Evolutionary conservation across 1,284 basidiomycete genomes (phyloP).

Genomic region (Heterobasidion irregulare): DNA sequence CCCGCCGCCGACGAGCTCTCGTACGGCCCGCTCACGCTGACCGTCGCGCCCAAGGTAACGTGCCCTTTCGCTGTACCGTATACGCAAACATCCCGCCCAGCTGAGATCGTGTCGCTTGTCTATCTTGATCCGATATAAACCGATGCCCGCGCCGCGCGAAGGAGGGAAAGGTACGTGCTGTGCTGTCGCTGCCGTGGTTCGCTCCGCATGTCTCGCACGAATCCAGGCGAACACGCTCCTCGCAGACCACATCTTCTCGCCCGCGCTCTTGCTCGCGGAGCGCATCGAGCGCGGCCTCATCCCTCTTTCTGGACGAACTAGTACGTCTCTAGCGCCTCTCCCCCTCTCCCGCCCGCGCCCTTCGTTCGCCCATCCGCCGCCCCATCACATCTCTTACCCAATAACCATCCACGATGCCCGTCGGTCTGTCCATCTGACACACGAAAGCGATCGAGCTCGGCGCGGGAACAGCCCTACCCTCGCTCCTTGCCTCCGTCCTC

Average conservation of each 20-base stretch:
- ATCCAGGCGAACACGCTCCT: constrained; percentile 57
- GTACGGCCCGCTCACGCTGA: constrained; percentile 40
- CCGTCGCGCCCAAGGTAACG: constrained; percentile 45
- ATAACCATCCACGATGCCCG: too few species aligned
- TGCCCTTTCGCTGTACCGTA: too few species aligned
- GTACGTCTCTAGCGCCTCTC: constrained; percentile 17
- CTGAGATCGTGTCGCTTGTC: too few species aligned
- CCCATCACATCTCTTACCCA: too few species aligned
- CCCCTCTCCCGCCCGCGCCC: too few species aligned
- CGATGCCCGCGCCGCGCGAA: constrained; percentile 14
- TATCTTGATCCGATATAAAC: too few species aligned
- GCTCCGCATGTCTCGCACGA: constrained; percentile 10
- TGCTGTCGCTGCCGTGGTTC: too few species aligned
- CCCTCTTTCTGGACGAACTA: constrained; percentile 25
- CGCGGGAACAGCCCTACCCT: constrained; percentile 57
- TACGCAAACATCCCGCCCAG: too few species aligned
- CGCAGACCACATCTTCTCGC: constrained; percentile 67
- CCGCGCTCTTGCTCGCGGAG: constrained; percentile 56
- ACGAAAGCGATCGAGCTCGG: constrained; percentile 56
- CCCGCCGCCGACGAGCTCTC: constrained; percentile 29
- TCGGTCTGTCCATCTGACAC: not conserved
- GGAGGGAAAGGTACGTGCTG: constrained; percentile 45
- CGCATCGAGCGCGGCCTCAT: constrained; percentile 49
- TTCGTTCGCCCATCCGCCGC: too few species aligned
- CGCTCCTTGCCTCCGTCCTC: constrained; percentile 43